These are phyloP conservation scores for Citrullus amarus DNA, from an alignment of 306 rosid genomes.

Conservation along the genomic window DNA sequence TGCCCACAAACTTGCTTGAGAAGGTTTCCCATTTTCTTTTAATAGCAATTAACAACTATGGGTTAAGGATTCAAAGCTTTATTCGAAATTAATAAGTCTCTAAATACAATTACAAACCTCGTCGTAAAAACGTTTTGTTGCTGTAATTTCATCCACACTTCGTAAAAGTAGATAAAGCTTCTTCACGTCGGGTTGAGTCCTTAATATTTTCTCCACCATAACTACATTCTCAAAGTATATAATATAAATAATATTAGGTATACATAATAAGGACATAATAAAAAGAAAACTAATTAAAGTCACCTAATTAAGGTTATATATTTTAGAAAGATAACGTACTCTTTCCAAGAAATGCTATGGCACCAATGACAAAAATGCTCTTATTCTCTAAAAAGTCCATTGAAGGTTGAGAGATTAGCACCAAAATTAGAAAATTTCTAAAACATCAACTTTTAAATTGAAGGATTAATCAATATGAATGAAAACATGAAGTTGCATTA, in stretches of 20 bases:
- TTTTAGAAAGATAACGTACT: background rate
- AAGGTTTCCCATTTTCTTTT: too few species aligned
- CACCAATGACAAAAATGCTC: background rate
- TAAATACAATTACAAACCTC: constrained; percentile 21
- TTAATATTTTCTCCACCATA: constrained; percentile 56
- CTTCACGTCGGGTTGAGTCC: constrained; percentile 72
- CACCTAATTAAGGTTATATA: background rate
- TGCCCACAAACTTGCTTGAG: too few species aligned
- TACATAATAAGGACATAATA: background rate
- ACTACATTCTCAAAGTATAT: constrained; percentile 21
- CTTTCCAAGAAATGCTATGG: background rate
- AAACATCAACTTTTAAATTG: background rate
- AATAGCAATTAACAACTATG: too few species aligned
- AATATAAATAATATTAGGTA: background rate
- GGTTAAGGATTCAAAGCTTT: too few species aligned
- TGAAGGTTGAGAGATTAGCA: background rate
- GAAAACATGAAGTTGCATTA: background rate
- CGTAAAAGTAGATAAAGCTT: constrained; percentile 66
- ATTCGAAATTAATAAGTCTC: too few species aligned
- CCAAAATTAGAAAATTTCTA: background rate
- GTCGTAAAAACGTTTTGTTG: constrained; percentile 35
- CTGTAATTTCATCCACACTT: constrained; percentile 38
- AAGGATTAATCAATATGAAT: background rate
- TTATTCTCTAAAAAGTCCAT: background rate
- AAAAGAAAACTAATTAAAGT: background rate